Conservation (phyloP, 1,139 yeast species). For the Komagataea norvegica region DNA sequence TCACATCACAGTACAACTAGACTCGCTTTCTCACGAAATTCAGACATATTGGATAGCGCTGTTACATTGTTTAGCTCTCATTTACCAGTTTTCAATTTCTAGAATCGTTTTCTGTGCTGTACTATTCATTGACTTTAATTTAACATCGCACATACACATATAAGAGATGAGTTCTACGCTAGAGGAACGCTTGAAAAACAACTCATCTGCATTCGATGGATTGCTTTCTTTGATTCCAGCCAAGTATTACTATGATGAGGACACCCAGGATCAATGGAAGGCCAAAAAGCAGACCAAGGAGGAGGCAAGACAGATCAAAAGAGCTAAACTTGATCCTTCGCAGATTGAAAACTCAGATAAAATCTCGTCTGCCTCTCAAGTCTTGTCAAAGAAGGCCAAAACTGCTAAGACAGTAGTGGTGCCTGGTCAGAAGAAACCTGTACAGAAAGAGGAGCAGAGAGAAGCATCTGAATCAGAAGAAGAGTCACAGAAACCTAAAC, state of each 20-base stretch:
- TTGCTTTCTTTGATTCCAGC: conserved; percentile 89
- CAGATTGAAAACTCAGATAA: conserved; percentile 37
- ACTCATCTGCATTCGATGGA: conserved; percentile 83
- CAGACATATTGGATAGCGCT: too few species aligned
- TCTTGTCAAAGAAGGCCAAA: conserved; percentile 50
- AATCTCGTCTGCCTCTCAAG: conserved; percentile 65
- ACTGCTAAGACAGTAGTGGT: conserved; percentile 55
- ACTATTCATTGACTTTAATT: too few species aligned
- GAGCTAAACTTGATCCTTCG: conserved; percentile 74
- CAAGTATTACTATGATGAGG: conserved; percentile 78
- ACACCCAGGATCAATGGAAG: conserved; percentile 83
- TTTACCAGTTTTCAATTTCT: too few species aligned
- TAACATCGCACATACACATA: not conserved
- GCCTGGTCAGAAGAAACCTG: conserved; percentile 43
- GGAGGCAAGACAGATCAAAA: conserved; percentile 57
- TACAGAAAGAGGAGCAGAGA: conserved; percentile 28
- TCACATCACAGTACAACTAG: not conserved
- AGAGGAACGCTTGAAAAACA: conserved; percentile 26
- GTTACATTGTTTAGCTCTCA: too few species aligned
- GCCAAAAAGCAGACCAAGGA: conserved; percentile 71
- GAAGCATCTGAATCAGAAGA: conserved; percentile 16
- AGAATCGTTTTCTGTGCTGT: not conserved
- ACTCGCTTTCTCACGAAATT: too few species aligned
- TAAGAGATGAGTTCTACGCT: conserved; percentile 23
- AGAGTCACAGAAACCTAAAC: conserved; percentile 6